These are phyloP conservation scores for Eutypa lata DNA, from an alignment of 2,329 filamentous ascomycete species.

Conservation along the genomic window DNA sequence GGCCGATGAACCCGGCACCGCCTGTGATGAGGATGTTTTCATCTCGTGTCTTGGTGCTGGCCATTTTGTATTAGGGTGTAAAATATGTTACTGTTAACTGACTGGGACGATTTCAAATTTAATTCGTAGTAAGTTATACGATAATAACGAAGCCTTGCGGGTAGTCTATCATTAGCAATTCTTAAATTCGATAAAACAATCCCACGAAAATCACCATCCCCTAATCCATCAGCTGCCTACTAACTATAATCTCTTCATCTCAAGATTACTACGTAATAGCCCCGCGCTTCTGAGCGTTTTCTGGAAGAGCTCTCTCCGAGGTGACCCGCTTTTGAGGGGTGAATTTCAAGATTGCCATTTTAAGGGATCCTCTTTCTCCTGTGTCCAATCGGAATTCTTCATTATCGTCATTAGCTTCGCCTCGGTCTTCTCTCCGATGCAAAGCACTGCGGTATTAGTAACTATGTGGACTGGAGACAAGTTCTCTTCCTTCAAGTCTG, in stretches of 20 bases:
- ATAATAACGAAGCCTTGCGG: neutral
- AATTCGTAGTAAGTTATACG: neutral
- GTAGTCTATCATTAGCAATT: neutral
- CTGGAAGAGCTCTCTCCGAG: neutral
- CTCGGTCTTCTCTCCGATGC: neutral
- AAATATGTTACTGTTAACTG: no score
- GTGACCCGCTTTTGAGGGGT: neutral
- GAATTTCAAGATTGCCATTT: neutral
- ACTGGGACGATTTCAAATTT: no score
- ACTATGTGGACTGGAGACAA: no score
- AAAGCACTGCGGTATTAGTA: neutral
- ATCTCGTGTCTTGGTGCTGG: neutral
- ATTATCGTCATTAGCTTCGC: neutral
- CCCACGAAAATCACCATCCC: neutral
- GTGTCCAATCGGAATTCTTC: neutral
- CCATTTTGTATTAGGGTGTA: neutral
- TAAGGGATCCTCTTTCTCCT: neutral
- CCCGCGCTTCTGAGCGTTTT: no score
- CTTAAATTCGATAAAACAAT: neutral
- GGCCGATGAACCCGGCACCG: slow-evolving; percentile 62
- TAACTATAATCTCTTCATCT: no score
- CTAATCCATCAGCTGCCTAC: neutral
- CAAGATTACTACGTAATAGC: no score
- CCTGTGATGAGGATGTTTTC: slow-evolving; percentile 57
- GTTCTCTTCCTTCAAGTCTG: no score